Percentiles rank a stretch among this genome's conserved stretches.
phyloP scores from a whole-genome alignment of 306 rosid genomes.

The Glycine tomentella region DNA sequence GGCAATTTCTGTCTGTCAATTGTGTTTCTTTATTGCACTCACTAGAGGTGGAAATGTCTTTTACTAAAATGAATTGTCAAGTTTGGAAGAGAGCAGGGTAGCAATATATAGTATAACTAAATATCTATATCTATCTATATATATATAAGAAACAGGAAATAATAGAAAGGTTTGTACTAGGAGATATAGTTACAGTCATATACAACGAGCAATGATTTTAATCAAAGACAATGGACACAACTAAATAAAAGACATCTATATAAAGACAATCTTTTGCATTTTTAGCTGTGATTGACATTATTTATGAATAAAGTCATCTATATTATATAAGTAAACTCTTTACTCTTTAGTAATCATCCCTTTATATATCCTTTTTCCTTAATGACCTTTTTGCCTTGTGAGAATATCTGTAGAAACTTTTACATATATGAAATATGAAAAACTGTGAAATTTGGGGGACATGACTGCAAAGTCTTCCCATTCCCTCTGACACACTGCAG shows the following conservation, averaged over 20 bases:
- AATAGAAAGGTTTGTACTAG: not conserved
- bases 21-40: too few species aligned
- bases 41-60: too few species aligned
- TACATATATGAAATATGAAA: not conserved
- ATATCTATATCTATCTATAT: too few species aligned
- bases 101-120: too few species aligned
- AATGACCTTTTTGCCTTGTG: too few species aligned
- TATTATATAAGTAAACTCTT: not conserved
- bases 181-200: not conserved
- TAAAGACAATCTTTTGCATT: too few species aligned
- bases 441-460: not conserved
- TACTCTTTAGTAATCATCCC: too few species aligned
- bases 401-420: too few species aligned
- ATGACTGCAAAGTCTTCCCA: not conserved
- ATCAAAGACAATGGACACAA: not conserved
- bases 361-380: too few species aligned
- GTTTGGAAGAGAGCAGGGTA: not conserved
- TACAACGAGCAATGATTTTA: not conserved
- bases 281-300: not conserved
- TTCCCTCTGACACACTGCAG: not conserved
- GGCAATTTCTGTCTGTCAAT: constrained; percentile 11
- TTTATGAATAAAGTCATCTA: not conserved
- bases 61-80: not conserved
- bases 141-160: not conserved
- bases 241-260: not conserved